Evolutionary conservation across 495 filamentous ascomycete species (phyloP), one percentile per base, ranked within the genome.

Genomic region (Hypoxylon cercidicola): DNA sequence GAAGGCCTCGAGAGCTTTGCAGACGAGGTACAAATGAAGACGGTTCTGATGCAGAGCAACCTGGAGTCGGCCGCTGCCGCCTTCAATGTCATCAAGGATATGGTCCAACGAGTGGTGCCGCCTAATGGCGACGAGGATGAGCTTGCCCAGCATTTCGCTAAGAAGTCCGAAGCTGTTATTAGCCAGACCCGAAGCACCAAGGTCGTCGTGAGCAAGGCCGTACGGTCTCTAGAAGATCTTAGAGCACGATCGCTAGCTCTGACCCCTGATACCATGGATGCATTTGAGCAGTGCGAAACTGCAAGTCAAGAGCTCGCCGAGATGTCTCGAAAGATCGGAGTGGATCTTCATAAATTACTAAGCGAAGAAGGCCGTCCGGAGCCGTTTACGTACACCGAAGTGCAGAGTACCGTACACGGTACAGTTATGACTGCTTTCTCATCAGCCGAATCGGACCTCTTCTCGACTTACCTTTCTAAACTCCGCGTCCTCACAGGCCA

Each of bases 131-230:
- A 85, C 12, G 84, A 87, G 15, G 85, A 88, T 54, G 89, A 90
- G 58, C 84, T 90, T 50, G 80, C 81, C n/a, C 74, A 83, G 30
- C 84, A 89, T 68, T 87, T 96, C 40, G 64, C 84, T n/a, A 85
- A 84, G 64, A 90, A 89, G 71, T 79, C 88, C 13, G 93, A 97
- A 32, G 74, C 79, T 7, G 85, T 95, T 18, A 81, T 93, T 60
- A 84, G 82, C 30, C 88, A 91, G 65, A 89, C 90, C 4, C 87
- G 94, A 51, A 93, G 89, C 70, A 84, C 89, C 32, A 97, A 97
- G 76, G 91, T 97, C 18, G 83, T 96, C 20, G 87, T 89, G 63
- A 82, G 85, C 48, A 98, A 98, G 75, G 87, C 91, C 4, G 81
- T 89, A 13, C 84, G 90, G 32, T 84, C 91, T 30, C 76, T 97